Evolutionary conservation across 352 stramenopile species (phyloP), one percentile per base, ranked within the genome.

Genomic region (Globisporangium paddicum): DNA sequence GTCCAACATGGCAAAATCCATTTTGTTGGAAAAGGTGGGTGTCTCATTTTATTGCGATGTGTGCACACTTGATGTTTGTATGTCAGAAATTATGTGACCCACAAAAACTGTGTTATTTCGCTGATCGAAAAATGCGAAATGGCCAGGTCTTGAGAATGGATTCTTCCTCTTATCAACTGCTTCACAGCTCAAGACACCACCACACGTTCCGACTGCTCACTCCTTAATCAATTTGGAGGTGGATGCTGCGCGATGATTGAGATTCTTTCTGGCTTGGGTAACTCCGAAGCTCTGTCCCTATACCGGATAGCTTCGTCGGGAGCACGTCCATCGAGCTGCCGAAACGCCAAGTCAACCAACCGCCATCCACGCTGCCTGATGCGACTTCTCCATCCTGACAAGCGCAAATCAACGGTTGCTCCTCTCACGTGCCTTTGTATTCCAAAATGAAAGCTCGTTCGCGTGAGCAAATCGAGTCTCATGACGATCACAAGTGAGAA

Each of bases 61-160:
- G 68, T 63, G 68, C 11, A 44, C 3, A 54, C 34, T 62, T 65
- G 62, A 0, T 3, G 0, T 44, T 66, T 59, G 53, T 70, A 72
- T 14, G 21, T 0, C 5, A 10, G 2, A 26, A 10, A 7, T 34
- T 0, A 32, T 53, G 34, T 53, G 56, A n/a, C 11, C 19, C 56
- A 56, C 34, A n/a, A 16, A 44, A 28, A 35, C 7, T 38, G 28
- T 56, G 56, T 41, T 45, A 56, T 46, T 35, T 40, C 18, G 23
- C 45, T 23, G 26, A 25, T 18, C 35, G 16, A 18, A 44, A 42
- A 16, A 56, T 46, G 50, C 34, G 25, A 35, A 14, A 21, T 26
- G 16, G 26, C 16, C 26, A 53, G 16, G 3, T 18, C 14, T 30
- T 48, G 42, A 48, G 16, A 49, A 52, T 51, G 23, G 46, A 26